phyloP scores from a whole-genome alignment of 2,329 filamentous ascomycete genomes.

The Leptosphaerulina australis region DNA sequence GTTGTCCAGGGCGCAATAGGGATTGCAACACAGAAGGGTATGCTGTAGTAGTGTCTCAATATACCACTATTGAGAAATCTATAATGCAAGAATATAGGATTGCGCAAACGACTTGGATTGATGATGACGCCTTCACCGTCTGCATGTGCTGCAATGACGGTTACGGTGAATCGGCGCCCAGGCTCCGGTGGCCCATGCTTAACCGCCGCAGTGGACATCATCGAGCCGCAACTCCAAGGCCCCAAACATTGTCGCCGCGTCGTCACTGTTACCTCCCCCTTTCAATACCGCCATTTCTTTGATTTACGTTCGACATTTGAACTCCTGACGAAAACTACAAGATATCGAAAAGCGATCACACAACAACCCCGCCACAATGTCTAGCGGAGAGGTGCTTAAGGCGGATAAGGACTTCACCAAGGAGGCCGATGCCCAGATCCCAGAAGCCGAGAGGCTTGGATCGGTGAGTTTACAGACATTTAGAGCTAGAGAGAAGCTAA shows the following conservation, averaged over 20 bases:
- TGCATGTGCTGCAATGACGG: constrained; percentile 2
- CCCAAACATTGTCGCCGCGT: constrained; percentile 19
- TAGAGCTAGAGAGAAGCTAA: constrained; percentile 26
- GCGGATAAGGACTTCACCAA: constrained; percentile 99
- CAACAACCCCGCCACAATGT: constrained; percentile 63
- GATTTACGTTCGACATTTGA: background rate
- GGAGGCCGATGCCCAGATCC: constrained; percentile 89
- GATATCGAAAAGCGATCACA: constrained; percentile 10
- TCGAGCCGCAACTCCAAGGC: constrained; percentile 17
- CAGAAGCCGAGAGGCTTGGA: constrained; percentile 87
- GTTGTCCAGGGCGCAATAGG: too few relatives aligned
- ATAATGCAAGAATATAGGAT: too few relatives aligned
- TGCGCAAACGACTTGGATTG: background rate
- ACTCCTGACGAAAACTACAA: background rate
- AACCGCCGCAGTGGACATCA: constrained; percentile 15
- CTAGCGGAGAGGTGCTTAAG: constrained; percentile 78
- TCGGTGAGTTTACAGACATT: constrained; percentile 63
- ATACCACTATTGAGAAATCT: too few relatives aligned
- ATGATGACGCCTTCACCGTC: background rate
- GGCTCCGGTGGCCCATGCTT: constrained; percentile 9
- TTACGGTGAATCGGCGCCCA: constrained; percentile 11
- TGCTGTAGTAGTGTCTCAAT: background rate
- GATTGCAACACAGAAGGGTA: background rate
- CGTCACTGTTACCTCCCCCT: constrained; percentile 8
- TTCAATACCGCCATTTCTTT: background rate